Base-by-base conservation (phyloP, 371 early-diverging fungal genomes). In the Cokeromyces recurvatus region DNA sequence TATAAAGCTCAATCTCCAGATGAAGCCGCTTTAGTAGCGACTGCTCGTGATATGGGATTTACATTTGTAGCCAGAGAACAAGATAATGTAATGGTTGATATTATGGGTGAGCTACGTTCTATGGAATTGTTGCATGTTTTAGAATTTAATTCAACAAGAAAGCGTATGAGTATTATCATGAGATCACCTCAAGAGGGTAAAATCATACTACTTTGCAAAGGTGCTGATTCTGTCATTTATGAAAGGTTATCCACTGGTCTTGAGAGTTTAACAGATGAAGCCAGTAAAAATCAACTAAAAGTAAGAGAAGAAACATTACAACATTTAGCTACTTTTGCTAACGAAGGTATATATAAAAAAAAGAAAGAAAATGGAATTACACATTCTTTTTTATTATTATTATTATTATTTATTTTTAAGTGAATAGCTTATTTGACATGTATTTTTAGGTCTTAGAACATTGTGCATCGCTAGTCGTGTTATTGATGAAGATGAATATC, bases 1-100 rank as follows among this genome's bases (percentile, higher is more conserved):
- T 95, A 95, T 76, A 87, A 89, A 61, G 94, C 95, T 1, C 92
- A 95, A 63, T 91, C 92, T 2, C 95, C 95, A 0, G 97, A 95
- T 53, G 95, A 95, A 57, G 89, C 91, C 0, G 98, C 98, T 1
- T 63, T 97, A 31, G 95, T 97, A 0, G 78, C 86, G 1, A 90
- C 93, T 0, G 95, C 95, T 0, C 71, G 87, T 19, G 90, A 94
- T 52, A 77, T 92, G 15, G 95, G 95, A 1, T 95, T 95, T 48
- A 78, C 84, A 0, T 95, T 91, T 59, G 43, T 92, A 20, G 81
- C 81, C 10, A 79, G 94, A 27, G 78, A 77, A 23, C 69, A 79
- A 34, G 85, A 87, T 17, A 74, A 62, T n/a, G 65, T 94, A 12
- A 45, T 61, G 1, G 69, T 92, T 17, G 81, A 85, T 55, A 84